Evolutionary conservation across 352 stramenopile genomes (phyloP), one percentile per base, ranked within the genome.

Genomic region (Phytophthora pseudosyringae): DNA sequence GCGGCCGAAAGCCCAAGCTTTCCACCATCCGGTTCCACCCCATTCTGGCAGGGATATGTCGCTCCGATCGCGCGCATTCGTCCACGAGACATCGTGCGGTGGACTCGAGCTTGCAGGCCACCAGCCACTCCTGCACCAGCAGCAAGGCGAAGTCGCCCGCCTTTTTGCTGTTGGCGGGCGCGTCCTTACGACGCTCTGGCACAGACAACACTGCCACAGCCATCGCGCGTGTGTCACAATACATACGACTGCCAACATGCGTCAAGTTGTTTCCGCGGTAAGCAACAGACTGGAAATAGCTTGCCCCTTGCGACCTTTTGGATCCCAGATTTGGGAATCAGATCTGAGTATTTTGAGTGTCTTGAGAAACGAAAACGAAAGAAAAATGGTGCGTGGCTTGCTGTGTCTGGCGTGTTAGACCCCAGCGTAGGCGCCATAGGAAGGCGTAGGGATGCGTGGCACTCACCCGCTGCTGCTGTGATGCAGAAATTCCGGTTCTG

Each of bases 401-500:
- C 1, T 39, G 39, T 28, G 8, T 13, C 46, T 41, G 28, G 40
- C 35, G 41, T 44, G 36, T 25, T 39, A 38, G 4, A 45, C 32
- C 18, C 28, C 8, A 41, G 31, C 29, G 25, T 16, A 26, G 13
- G 32, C 32, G 33, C 54, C 25, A 28, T 25, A 18, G 18, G 7
- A 49, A 15, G 28, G n/a, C 8, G 21, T 39, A 1, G 12, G 1
- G 49, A 36, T 64, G 36, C 3, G 10, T 29, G 32, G 12, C 6
- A 59, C 21, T 45, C 33, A 51, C 26, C 1, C 52, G 39, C 11
- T 49, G 11, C 39, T 39, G 8, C 41, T 62, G 43, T 40, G 54
- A 4, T 38, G 51, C 32, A 77, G 69, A 77, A 67, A 60, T 90
- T 86, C 45, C 72, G 81, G 16, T 88, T 88, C 70, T 88, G 81